These are phyloP conservation scores for Annona squamosa DNA, from an alignment of 164 flowering plant genomes.

Conservation along the genomic window DNA sequence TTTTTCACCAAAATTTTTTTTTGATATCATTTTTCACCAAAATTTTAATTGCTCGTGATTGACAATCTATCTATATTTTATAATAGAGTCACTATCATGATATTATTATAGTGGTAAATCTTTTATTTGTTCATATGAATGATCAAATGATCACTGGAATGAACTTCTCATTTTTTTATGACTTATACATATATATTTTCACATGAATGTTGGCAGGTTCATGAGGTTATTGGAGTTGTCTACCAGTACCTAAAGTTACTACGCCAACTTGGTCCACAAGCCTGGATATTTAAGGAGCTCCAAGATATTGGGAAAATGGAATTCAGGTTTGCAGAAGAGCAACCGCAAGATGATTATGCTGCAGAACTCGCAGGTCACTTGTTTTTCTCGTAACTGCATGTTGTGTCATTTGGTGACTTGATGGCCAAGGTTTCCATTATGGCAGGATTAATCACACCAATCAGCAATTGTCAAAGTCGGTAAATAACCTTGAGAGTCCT, in stretches of 20 bases:
- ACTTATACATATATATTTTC: background rate
- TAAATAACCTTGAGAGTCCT: no score
- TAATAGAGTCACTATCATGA: no score
- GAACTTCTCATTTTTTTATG: background rate
- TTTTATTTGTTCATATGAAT: background rate
- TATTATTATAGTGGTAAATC: no score
- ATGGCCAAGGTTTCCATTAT: background rate
- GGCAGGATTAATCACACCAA: background rate
- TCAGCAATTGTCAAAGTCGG: background rate
- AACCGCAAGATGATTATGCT: slow-evolving; percentile 98
- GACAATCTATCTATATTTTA: no score
- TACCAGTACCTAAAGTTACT: slow-evolving; percentile 85
- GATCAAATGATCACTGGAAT: background rate
- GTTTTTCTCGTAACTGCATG: background rate
- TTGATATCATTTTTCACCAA: no score
- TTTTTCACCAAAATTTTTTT: no score
- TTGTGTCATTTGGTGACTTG: no score
- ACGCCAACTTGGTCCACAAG: slow-evolving; percentile 59
- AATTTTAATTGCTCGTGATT: no score
- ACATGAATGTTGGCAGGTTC: slow-evolving; percentile 40
- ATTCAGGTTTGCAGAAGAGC: slow-evolving; percentile 86
- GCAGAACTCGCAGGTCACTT: slow-evolving; percentile 81
- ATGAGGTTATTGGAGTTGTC: slow-evolving; percentile 70
- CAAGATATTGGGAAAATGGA: slow-evolving; percentile 94
- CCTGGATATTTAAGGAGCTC: slow-evolving; percentile 92